These are phyloP conservation scores for Venturiaceae sp. DNA, from an alignment of 2,329 filamentous ascomycete genomes.

Conservation along the genomic window DNA sequence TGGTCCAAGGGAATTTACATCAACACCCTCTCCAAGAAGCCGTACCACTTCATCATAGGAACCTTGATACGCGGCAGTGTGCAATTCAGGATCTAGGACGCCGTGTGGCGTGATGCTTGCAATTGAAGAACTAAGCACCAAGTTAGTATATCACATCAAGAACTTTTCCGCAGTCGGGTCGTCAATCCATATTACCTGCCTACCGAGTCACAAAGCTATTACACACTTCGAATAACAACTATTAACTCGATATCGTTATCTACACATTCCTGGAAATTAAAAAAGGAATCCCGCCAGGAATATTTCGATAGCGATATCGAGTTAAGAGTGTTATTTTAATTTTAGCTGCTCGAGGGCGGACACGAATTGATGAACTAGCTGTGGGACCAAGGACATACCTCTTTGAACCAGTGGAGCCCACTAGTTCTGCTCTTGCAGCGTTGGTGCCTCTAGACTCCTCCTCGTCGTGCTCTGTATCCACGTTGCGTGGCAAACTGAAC, in stretches of 20 bases:
- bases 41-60: not conserved
- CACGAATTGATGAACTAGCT: no score
- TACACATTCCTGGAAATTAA: no score
- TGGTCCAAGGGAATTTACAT: not conserved
- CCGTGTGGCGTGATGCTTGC: not conserved
- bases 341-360: no score
- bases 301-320: no score
- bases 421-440: not conserved
- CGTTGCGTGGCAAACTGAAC: conserved; percentile 10
- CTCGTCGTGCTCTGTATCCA: not conserved
- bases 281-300: no score
- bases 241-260: no score
- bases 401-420: not conserved
- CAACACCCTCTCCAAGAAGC: not conserved
- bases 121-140: not conserved
- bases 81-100: not conserved
- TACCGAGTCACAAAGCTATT: no score
- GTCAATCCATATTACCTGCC: no score
- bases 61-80: not conserved
- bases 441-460: not conserved
- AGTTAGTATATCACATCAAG: not conserved
- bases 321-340: no score
- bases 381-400: not conserved
- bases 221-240: no score
- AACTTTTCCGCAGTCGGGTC: not conserved